Evolutionary conservation across 768 basidiomycete genomes (phyloP).

Genomic region (Suillus spraguei): DNA sequence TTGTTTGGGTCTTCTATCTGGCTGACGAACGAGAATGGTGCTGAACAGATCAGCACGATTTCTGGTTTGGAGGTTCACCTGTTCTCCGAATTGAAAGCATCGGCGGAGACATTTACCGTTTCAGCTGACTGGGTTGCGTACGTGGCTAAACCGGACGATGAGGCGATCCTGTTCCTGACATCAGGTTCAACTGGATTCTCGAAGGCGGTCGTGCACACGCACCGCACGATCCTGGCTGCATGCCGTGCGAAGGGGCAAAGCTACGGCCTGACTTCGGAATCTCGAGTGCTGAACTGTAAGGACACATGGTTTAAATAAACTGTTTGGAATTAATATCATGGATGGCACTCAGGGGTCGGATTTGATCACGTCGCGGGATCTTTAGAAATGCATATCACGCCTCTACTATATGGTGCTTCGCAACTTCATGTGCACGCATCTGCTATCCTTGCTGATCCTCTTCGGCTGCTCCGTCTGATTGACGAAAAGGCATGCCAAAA

Average conservation of each 20-base stretch:
- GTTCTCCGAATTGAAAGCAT: conserved; percentile 23
- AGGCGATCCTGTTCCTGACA: conserved; percentile 39
- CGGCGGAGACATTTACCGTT: conserved; percentile 10
- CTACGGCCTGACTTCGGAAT: conserved; percentile 35
- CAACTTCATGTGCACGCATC: conserved; percentile 27
- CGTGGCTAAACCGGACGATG: conserved; percentile 28
- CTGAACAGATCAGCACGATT: conserved; percentile 27
- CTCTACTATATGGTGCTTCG: conserved; percentile 33
- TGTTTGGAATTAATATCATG: too few species aligned
- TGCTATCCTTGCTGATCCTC: conserved; percentile 27
- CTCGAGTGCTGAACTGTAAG: conserved; percentile 44
- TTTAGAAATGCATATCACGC: conserved; percentile 43
- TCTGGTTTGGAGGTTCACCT: conserved; percentile 27
- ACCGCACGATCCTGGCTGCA: conserved; percentile 39
- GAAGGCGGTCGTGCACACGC: conserved; percentile 44
- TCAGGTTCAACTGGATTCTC: conserved; percentile 49
- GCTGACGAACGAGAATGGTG: conserved; percentile 32
- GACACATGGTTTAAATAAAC: not conserved
- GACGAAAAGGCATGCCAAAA: conserved; percentile 35
- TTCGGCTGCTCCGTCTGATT: conserved; percentile 31
- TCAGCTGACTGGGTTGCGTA: conserved; percentile 22
- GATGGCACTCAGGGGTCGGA: conserved; percentile 36
- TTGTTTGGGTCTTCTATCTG: conserved; percentile 33
- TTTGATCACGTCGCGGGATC: conserved; percentile 50
- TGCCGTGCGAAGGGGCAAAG: conserved; percentile 36